Evolutionary conservation across 2,329 filamentous ascomycete genomes (phyloP).

Genomic region (Apiospora arundinis): DNA sequence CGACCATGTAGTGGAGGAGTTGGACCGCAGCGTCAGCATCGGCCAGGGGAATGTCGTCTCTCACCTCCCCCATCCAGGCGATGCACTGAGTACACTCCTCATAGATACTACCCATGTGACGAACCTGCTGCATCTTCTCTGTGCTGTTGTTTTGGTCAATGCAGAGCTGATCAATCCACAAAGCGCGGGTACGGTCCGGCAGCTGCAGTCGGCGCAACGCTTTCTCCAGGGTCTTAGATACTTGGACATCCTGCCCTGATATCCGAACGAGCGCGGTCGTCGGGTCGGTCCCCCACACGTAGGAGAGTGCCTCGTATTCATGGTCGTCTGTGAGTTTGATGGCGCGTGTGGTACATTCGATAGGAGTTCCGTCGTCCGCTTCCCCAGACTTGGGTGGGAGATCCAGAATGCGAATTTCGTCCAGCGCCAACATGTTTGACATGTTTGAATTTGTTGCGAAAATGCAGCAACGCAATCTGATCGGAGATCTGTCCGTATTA

Average conservation of each 20-base stretch:
- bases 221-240: not conserved
- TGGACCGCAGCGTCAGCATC: not conserved
- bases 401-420: not conserved
- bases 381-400: not conserved
- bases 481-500: no score
- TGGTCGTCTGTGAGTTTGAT: not conserved
- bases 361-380: not conserved
- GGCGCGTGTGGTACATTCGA: not conserved
- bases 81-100: not conserved
- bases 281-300: not conserved
- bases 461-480: not conserved
- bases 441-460: no score
- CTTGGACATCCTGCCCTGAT: not conserved
- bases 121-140: constrained; percentile 22
- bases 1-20: not conserved
- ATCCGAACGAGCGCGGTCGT: not conserved
- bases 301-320: constrained; percentile 4
- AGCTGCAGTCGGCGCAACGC: not conserved
- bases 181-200: not conserved
- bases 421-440: not conserved
- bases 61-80: constrained; percentile 16
- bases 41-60: constrained; percentile 10
- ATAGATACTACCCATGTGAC: constrained; percentile 25
- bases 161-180: constrained; percentile 27
- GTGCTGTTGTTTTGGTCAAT: constrained; percentile 25